Conservation (phyloP, 2,329 filamentous ascomycete species). For the Trichophyton schoenleinii region DNA sequence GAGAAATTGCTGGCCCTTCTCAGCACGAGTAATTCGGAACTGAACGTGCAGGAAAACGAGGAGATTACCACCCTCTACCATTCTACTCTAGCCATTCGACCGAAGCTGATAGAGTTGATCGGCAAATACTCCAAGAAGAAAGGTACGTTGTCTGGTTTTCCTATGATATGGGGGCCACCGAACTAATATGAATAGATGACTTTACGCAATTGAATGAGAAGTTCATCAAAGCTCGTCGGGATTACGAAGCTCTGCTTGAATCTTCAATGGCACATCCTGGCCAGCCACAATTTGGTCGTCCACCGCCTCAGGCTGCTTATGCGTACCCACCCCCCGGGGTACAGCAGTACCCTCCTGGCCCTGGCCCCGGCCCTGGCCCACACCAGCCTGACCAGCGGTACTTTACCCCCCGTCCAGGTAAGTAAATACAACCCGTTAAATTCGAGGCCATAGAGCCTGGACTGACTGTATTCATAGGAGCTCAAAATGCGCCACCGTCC, state of each 20-base stretch:
- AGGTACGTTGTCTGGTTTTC: slow-evolving; percentile 41
- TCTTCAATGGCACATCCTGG: slow-evolving; percentile 86
- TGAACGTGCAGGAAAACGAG: slow-evolving; percentile 84
- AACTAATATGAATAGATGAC: slow-evolving; percentile 52
- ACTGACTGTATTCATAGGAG: neutral
- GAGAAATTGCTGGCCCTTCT: slow-evolving; percentile 75
- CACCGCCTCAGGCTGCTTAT: slow-evolving; percentile 22
- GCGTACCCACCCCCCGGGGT: slow-evolving; percentile 25
- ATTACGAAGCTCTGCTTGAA: slow-evolving; percentile 93
- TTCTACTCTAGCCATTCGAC: slow-evolving; percentile 82
- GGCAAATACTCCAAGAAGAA: slow-evolving; percentile 99
- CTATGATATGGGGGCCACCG: neutral
- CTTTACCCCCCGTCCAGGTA: slow-evolving; percentile 46
- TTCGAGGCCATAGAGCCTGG: slow-evolving; percentile 23
- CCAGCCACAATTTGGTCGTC: slow-evolving; percentile 41
- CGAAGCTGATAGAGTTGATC: slow-evolving; percentile 94
- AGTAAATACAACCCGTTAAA: slow-evolving; percentile 31
- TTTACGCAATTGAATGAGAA: slow-evolving; percentile 98
- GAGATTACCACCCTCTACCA: slow-evolving; percentile 89
- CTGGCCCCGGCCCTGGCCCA: slow-evolving; percentile 12
- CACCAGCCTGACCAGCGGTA: slow-evolving; percentile 52
- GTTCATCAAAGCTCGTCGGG: slow-evolving; percentile 94
- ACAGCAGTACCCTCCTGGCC: slow-evolving; percentile 20
- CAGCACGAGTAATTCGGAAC: slow-evolving; percentile 70
- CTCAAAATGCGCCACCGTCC: slow-evolving; percentile 24